phyloP scores from a whole-genome alignment of 2,329 filamentous ascomycete genomes.

The Aureobasidium sp. region DNA sequence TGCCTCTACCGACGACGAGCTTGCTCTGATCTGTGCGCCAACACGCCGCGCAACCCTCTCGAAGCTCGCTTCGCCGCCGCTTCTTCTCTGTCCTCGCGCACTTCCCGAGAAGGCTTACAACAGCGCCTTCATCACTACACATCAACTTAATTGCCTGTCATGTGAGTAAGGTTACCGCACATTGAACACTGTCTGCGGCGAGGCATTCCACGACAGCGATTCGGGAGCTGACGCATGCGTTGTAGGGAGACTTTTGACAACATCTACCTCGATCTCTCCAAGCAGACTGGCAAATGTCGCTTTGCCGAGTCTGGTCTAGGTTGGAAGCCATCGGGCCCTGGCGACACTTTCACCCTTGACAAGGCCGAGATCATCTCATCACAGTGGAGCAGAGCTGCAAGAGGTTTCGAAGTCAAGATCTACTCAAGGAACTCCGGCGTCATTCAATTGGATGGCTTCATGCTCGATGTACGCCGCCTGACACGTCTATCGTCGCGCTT shows the following conservation, averaged over 20 bases:
- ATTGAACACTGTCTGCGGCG: neutral
- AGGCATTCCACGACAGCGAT: neutral
- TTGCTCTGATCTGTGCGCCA: neutral
- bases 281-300: slow-evolving; percentile 83
- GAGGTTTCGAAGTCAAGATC: slow-evolving; percentile 90
- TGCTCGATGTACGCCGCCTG: slow-evolving; percentile 56
- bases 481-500: neutral
- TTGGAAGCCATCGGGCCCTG: slow-evolving; percentile 83
- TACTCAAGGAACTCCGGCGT: slow-evolving; percentile 75
- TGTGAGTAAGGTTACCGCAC: neutral
- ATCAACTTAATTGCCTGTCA: neutral
- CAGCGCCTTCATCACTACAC: neutral
- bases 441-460: slow-evolving; percentile 90
- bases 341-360: slow-evolving; percentile 90
- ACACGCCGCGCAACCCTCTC: neutral
- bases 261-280: slow-evolving; percentile 93
- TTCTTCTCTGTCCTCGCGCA: neutral
- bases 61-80: neutral
- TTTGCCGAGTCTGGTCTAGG: slow-evolving; percentile 91
- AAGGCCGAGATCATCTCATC: slow-evolving; percentile 74
- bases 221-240: slow-evolving; percentile 5
- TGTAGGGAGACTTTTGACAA: slow-evolving; percentile 86
- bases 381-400: slow-evolving; percentile 90
- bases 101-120: neutral
- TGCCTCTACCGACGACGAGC: neutral